Percentiles rank a stretch among this genome's conserved stretches.
phyloP scores from a whole-genome alignment of 768 basidiomycete species.

The Boletus rubescentipes region DNA sequence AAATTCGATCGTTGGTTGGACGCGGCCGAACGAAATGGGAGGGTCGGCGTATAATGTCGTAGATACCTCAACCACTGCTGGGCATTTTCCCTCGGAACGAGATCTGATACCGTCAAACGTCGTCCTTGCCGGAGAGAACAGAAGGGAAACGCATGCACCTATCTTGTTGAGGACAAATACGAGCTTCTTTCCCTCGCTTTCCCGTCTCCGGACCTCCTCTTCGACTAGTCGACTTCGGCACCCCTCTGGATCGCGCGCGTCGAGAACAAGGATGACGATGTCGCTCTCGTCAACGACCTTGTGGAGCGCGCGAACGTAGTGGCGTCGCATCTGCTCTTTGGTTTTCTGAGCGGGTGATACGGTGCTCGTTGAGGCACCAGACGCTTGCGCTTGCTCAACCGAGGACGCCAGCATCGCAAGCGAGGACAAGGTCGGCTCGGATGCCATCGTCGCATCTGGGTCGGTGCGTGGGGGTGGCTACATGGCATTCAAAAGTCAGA shows the following conservation, averaged over 20 bases:
- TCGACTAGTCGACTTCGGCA: constrained; percentile 91
- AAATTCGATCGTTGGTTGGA: constrained; percentile 80
- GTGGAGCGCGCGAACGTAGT: constrained; percentile 78
- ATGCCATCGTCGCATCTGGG: constrained; percentile 64
- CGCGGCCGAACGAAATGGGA: constrained; percentile 84
- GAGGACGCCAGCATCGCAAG: constrained; percentile 51
- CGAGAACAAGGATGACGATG: constrained; percentile 85
- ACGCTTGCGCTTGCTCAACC: constrained; percentile 8
- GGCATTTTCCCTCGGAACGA: constrained; percentile 86
- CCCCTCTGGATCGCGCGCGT: constrained; percentile 94
- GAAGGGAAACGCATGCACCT: constrained; percentile 48
- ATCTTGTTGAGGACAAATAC: constrained; percentile 97
- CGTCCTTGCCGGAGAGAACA: too few species aligned
- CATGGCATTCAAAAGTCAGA: not conserved
- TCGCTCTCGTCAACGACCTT: constrained; percentile 95
- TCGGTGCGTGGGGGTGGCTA: constrained; percentile 37
- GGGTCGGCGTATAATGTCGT: constrained; percentile 88
- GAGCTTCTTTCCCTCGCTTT: constrained; percentile 86
- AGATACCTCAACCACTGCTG: constrained; percentile 89
- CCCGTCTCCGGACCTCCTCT: constrained; percentile 85
- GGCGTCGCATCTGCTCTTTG: constrained; percentile 66
- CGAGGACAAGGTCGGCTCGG: constrained; percentile 67
- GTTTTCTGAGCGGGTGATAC: constrained; percentile 42
- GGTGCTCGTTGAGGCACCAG: constrained; percentile 34
- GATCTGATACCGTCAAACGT: constrained; percentile 49